Conservation (phyloP, 176 grass and related monocot genomes). For the sorghum (Sorghum bicolor) region DNA sequence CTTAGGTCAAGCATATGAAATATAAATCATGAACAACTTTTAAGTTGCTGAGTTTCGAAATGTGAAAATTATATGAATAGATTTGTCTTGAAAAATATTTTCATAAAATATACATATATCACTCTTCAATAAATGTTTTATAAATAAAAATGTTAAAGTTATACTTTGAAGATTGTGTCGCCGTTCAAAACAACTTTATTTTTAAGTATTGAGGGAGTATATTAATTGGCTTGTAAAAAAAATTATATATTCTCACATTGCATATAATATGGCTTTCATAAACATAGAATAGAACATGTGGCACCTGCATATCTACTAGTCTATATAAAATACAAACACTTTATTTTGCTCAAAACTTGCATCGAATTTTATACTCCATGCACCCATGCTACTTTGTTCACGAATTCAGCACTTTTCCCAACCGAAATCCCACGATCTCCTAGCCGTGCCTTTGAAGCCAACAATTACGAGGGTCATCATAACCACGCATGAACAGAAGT, state of each 20-base stretch:
- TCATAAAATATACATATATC: no score
- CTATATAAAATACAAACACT: background rate
- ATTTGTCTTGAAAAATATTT: no score
- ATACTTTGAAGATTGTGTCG: no score
- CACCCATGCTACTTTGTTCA: constrained; percentile 9
- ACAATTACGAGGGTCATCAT: constrained; percentile 35
- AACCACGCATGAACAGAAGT: background rate
- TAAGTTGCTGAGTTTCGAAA: no score
- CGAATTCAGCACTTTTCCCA: background rate
- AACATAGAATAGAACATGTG: background rate
- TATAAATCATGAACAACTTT: no score
- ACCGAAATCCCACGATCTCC: constrained; percentile 12
- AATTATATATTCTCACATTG: background rate
- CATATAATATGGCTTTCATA: background rate
- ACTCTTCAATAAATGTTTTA: no score
- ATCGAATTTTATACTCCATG: background rate
- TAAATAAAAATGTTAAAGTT: no score
- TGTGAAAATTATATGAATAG: no score
- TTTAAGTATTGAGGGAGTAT: no score
- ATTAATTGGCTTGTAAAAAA: background rate
- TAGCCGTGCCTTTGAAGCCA: constrained; percentile 61
- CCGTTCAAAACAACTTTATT: no score
- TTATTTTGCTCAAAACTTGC: background rate
- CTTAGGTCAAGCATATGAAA: no score
- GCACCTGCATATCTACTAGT: background rate